Percentiles rank a stretch among this genome's conserved stretches.
These are phyloP conservation scores for Corymbia citriodora DNA, from an alignment of 441 rosid genomes.

Conservation along the genomic window DNA sequence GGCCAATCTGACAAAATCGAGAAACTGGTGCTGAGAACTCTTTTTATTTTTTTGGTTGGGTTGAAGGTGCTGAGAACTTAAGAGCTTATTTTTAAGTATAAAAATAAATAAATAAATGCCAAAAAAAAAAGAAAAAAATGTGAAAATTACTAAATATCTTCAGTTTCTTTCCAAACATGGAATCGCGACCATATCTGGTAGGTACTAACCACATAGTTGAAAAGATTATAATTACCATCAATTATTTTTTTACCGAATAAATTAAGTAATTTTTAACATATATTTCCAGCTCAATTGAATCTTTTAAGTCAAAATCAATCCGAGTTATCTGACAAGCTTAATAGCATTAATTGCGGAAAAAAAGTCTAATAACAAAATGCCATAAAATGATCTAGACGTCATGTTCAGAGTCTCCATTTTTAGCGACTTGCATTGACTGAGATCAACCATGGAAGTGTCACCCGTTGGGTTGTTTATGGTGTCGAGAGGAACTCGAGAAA, in stretches of 20 bases:
- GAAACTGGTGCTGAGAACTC: neutral
- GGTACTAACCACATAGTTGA: neutral
- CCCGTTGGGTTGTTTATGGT: too few relatives aligned
- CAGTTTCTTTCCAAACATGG: neutral
- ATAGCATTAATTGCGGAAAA: neutral
- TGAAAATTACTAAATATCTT: neutral
- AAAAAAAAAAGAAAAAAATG: too few relatives aligned
- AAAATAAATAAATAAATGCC: too few relatives aligned
- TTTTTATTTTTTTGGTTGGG: too few relatives aligned
- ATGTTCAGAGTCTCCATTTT: too few relatives aligned
- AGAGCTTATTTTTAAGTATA: neutral
- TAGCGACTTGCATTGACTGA: too few relatives aligned
- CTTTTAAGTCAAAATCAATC: neutral
- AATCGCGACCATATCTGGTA: neutral
- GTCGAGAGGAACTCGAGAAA: too few relatives aligned
- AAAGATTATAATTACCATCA: neutral
- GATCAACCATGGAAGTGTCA: too few relatives aligned
- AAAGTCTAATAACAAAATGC: neutral
- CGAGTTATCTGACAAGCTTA: neutral
- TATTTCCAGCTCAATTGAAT: neutral
- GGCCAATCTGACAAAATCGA: neutral
- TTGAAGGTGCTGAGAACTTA: too few relatives aligned
- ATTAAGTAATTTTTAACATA: neutral
- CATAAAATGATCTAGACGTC: too few relatives aligned
- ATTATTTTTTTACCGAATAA: too few relatives aligned